These are phyloP conservation scores for Candida namnaoensis DNA, from an alignment of 805 yeast genomes.

Conservation along the genomic window DNA sequence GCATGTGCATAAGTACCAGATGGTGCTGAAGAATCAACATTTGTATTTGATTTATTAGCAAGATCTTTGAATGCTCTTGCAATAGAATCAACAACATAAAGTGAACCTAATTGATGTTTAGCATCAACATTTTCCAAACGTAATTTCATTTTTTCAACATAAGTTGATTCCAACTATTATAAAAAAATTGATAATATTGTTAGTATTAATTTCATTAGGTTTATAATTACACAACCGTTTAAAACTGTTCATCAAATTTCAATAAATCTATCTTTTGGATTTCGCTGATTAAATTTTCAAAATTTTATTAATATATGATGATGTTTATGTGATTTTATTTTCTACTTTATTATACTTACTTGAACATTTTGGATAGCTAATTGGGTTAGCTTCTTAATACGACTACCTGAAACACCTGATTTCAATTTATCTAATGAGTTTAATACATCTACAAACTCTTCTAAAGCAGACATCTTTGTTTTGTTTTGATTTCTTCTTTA, in stretches of 20 bases:
- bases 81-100: conserved; percentile 88
- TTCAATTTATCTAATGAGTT: conserved; percentile 42
- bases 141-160: conserved; percentile 50
- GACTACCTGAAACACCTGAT: conserved; percentile 92
- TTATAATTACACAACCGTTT: too few relatives aligned
- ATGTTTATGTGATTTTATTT: conserved; percentile 2
- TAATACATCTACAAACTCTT: conserved; percentile 30
- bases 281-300: conserved; percentile 3
- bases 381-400: conserved; percentile 80
- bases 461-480: conserved; percentile 18
- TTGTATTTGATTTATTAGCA: conserved; percentile 47
- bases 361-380: conserved; percentile 63
- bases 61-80: conserved; percentile 79
- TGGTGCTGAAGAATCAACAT: conserved; percentile 38
- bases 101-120: conserved; percentile 80
- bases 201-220: too few relatives aligned
- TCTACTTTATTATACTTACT: conserved; percentile 12
- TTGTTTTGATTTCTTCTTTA: not conserved
- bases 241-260: too few relatives aligned
- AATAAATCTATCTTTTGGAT: too few relatives aligned
- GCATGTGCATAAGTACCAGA: conserved; percentile 74
- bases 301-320: conserved; percentile 7
- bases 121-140: conserved; percentile 68
- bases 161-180: conserved; percentile 36
- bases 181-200: not conserved